Evolutionary conservation across 164 flowering plant genomes (phyloP), one percentile per base, ranked within the genome.

Genomic region (Vitis amurensis): DNA sequence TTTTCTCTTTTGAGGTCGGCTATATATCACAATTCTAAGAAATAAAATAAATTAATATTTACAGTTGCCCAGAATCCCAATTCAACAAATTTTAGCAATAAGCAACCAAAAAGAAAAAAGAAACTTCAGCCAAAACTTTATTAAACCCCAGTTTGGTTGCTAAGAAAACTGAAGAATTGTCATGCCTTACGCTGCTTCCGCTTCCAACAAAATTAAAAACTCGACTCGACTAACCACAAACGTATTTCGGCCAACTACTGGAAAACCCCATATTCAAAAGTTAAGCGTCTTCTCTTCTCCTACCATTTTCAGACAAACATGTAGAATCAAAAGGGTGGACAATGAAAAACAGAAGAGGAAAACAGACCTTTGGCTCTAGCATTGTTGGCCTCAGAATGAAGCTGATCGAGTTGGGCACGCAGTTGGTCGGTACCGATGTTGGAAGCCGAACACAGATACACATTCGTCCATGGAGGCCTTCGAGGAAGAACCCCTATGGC

Each of bases 321-420:
- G 7, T 2, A 31, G 16, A 37, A 44, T 15, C 7, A 53, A 3
- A 56, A 8, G 16, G 2, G 23, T 16, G 51, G 59, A 44, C 31
- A 11, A 27, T 17, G 23, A 11, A 8, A 15, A 63, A 13, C 27
- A 23, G 27, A 23, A 23, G 27, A 23, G 27, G 27, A 23, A 23
- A 23, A 23, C 23, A 30, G 2, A 86, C 93, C 91, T 83, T 89
- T 87, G 68, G 79, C 59, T 72, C 86, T 78, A 57, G 91, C 68
- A 70, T 55, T 74, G 57, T 85, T 76, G 0, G 89, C 87, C 76
- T 89, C 93, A 6, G 76, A 63, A 72, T 85, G 88, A 63, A 89
- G 88, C 64, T 75, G 78, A 69, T 83, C 83, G 52, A 89, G 81
- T 59, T 85, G 86, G 14, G 73, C 16, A n/a, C 89, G 81, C 3